phyloP scores from a whole-genome alignment of 2,329 filamentous ascomycete species.

The Neocatenulostroma microsporum region DNA sequence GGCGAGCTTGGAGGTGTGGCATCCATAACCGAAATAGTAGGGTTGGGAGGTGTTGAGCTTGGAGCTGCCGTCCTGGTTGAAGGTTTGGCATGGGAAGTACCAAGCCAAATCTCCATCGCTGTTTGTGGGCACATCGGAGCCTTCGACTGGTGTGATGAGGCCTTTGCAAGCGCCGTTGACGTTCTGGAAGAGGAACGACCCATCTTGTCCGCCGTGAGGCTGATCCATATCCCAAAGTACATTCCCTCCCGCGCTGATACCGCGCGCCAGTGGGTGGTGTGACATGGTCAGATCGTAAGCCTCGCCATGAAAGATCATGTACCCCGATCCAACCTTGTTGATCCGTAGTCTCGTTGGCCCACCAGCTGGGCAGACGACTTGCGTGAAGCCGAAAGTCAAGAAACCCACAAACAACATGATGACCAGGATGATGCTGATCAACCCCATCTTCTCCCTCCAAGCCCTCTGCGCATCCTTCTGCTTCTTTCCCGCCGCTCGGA shows the following conservation, averaged over 20 bases:
- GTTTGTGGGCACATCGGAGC: slow-evolving; percentile 74
- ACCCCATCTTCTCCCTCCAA: slow-evolving; percentile 96
- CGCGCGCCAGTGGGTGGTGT: slow-evolving; percentile 68
- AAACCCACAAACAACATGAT: slow-evolving; percentile 90
- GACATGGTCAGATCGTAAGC: slow-evolving; percentile 78
- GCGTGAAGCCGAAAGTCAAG: slow-evolving; percentile 92
- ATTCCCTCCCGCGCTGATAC: slow-evolving; percentile 67
- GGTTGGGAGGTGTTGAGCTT: slow-evolving; percentile 64
- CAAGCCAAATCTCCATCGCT: slow-evolving; percentile 68
- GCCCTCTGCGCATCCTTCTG: slow-evolving; percentile 81
- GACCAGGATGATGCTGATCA: slow-evolving; percentile 84
- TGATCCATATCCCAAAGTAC: slow-evolving; percentile 79
- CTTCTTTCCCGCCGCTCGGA: slow-evolving; percentile 78
- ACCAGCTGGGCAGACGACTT: slow-evolving; percentile 70
- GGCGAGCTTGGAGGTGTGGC: slow-evolving; percentile 66
- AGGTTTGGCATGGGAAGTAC: slow-evolving; percentile 91
- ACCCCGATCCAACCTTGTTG: slow-evolving; percentile 72
- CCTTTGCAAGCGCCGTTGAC: slow-evolving; percentile 96
- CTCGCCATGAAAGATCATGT: slow-evolving; percentile 92
- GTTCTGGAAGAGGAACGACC: slow-evolving; percentile 95
- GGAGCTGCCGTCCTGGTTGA: slow-evolving; percentile 87
- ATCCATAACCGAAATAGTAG: slow-evolving; percentile 78
- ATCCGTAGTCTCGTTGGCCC: slow-evolving; percentile 61
- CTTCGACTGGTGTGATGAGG: slow-evolving; percentile 63
- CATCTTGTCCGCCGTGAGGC: slow-evolving; percentile 80